Evolutionary conservation across 345 rosid species (phyloP).

Genomic region (Eucalyptus decipiens): DNA sequence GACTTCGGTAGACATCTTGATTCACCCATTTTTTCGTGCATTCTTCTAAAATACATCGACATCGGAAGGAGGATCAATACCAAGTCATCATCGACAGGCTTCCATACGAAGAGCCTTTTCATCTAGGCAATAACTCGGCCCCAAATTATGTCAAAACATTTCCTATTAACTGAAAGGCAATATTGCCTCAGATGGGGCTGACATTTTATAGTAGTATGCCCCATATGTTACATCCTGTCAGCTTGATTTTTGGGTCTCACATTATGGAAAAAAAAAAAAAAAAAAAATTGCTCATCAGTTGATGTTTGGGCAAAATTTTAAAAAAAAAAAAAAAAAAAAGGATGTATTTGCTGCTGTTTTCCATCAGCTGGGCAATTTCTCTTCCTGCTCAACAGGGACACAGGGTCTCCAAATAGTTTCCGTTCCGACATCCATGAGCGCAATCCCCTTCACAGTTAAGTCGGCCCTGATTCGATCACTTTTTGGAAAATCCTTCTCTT

Average conservation of each 20-base stretch:
- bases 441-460: conserved; percentile 51
- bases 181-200: background rate
- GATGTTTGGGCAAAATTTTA: background rate
- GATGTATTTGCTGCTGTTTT: background rate
- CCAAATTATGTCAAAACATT: fast-evolving
- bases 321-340: background rate
- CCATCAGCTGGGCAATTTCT: background rate
- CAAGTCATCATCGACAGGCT: background rate
- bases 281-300: background rate
- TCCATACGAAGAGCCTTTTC: background rate
- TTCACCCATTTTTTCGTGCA: background rate
- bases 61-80: background rate
- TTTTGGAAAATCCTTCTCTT: conserved; percentile 49
- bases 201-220: background rate
- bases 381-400: conserved; percentile 16
- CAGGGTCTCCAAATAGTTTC: conserved; percentile 87
- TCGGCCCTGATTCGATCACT: conserved; percentile 70
- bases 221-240: background rate
- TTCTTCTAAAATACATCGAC: background rate
- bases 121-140: background rate
- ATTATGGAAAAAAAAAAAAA: background rate
- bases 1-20: background rate
- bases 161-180: background rate
- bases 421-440: conserved; percentile 71
- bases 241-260: background rate